Conservation (phyloP, 176 grass and related monocot species). For the Aegilops bicornis region DNA sequence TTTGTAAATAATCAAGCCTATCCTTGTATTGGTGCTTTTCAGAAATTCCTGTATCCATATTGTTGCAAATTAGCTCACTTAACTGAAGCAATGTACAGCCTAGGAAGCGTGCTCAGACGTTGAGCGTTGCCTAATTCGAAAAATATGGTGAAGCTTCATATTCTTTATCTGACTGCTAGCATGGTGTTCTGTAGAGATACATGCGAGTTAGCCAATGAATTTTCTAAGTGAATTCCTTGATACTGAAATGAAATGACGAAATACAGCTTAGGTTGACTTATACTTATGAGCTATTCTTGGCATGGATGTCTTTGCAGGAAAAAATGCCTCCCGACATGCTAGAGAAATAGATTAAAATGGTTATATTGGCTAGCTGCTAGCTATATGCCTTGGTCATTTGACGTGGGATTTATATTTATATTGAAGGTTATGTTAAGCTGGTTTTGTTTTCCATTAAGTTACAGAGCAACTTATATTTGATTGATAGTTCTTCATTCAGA, state of each 20-base stretch:
- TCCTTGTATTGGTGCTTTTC: background rate
- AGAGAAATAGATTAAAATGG: slow-evolving; percentile 2
- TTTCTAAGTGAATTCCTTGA: background rate
- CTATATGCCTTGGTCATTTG: background rate
- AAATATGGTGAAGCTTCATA: background rate
- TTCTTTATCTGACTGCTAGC: background rate
- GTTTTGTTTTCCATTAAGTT: slow-evolving; percentile 16
- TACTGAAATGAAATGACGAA: background rate
- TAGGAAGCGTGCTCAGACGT: background rate
- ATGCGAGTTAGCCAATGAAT: slow-evolving; percentile 7
- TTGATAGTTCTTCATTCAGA: slow-evolving; percentile 10
- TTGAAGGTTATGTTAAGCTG: slow-evolving; percentile 10
- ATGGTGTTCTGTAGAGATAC: slow-evolving; percentile 12
- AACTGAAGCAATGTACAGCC: background rate
- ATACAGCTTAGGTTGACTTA: background rate
- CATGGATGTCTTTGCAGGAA: background rate
- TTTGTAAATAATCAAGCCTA: background rate
- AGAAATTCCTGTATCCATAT: background rate
- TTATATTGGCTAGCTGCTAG: background rate
- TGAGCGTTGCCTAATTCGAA: background rate
- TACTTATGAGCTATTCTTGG: background rate
- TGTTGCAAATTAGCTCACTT: background rate
- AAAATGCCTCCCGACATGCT: background rate
- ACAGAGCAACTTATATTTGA: background rate
- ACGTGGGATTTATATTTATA: background rate